Base-by-base conservation (phyloP, 169 alveolate genomes). In the Eimeria zaria region DNA sequence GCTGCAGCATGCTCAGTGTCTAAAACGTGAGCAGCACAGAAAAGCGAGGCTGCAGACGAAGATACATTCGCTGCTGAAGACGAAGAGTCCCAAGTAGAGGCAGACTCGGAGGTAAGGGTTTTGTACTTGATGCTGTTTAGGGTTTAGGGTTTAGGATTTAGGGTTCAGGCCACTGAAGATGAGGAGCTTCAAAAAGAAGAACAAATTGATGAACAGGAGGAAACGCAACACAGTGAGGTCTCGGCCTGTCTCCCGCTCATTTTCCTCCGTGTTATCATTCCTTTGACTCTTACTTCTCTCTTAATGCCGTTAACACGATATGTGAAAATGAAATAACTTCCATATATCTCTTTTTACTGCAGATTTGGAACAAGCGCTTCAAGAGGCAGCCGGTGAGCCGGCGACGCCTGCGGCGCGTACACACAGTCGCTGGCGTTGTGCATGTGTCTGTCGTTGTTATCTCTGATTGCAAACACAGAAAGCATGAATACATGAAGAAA, bases 341-440 rank as follows among this genome's bases (percentile, higher is more conserved):
- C 51, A 71, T 41, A 4, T 44, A 53, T 41, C 48, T 18, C 41
- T 1, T 33, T 27, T 4, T 24, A 46, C 62, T 27, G 60, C 93
- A 85, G 93, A 85, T 39, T 2, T 85, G 80, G 80, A 60, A 12
- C 76, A 85, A 41, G 22, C 22, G 81, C 39, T 85, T 46, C 62
- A 85, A 39, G 93, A 85, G 51, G 58, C 93, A 30, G 93, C 93
- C 30, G 93, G 93, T 85, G 60, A 85, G 81, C n/a, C 11, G 60
- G 22, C 44, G 41, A 5, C 80, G 74, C 39, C 73, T 24, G 27
- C 9, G 89, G 64, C 44, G 20, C 89, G 1, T n/a, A 30, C 48
- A 33, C 44, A 36, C 87, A 30, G 14, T n/a, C 36, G 60, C 87
- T 76, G 33, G 27, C 24, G 22, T 20, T 78, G 14, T 3, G 41